Conservation (phyloP, 208 protist species). For the Leishmania mexicana region DNA sequence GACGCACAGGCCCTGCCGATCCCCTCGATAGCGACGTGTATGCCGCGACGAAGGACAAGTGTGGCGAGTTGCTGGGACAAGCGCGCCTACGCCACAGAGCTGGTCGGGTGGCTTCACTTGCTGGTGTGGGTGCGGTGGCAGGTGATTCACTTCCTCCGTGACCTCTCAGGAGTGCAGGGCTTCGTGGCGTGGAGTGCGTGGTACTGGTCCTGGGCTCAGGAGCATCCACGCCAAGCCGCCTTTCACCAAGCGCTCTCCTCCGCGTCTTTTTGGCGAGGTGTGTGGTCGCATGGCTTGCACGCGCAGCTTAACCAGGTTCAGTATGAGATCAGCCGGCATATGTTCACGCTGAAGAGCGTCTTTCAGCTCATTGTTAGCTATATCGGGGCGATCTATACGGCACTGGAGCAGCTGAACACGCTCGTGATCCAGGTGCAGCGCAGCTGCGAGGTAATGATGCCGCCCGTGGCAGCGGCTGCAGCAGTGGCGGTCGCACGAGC, state of each 20-base stretch:
- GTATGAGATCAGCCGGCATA: slow-evolving; percentile 43
- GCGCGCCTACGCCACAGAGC: slow-evolving; percentile 29
- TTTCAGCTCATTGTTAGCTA: slow-evolving; percentile 59
- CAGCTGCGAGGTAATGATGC: slow-evolving; percentile 34
- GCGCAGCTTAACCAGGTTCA: slow-evolving; percentile 24
- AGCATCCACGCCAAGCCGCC: slow-evolving; percentile 41
- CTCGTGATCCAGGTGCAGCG: slow-evolving; percentile 36
- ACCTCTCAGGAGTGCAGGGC: slow-evolving; percentile 59
- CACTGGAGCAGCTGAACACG: slow-evolving; percentile 55
- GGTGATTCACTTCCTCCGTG: slow-evolving; percentile 51
- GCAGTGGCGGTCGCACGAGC: slow-evolving; percentile 3
- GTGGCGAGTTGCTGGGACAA: slow-evolving; percentile 11
- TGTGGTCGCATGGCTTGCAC: slow-evolving; percentile 29
- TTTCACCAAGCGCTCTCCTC: slow-evolving; percentile 51
- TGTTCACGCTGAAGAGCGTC: slow-evolving; percentile 47
- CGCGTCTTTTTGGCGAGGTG: slow-evolving; percentile 39
- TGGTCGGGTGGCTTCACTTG: slow-evolving; percentile 63
- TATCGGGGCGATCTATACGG: slow-evolving; percentile 50
- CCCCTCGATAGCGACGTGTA: no score
- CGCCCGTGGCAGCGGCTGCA: slow-evolving; percentile 30
- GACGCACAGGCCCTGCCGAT: background rate
- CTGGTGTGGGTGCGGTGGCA: slow-evolving; percentile 57
- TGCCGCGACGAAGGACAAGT: background rate
- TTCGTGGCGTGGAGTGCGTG: slow-evolving; percentile 58
- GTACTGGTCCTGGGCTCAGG: slow-evolving; percentile 79